A percentile compares a stretch with the other conserved stretches of the same genome.
Evolutionary conservation across 2,329 filamentous ascomycete genomes (phyloP).

Genomic region (Botryotinia globosa): DNA sequence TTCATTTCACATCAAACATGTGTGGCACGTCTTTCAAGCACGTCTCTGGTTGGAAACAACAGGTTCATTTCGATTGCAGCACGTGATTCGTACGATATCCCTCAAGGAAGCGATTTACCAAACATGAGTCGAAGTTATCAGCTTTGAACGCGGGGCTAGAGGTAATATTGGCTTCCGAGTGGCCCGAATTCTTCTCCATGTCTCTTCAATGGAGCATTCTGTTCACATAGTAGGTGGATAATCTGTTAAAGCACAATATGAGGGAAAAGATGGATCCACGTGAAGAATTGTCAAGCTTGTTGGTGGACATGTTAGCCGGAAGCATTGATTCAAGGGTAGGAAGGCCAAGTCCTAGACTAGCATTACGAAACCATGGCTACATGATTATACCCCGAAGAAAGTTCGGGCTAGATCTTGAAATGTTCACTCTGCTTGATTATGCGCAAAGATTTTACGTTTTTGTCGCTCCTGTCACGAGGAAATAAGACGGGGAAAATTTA

Average conservation of each 20-base stretch:
- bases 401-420: slow-evolving; percentile 48
- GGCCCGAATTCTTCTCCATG: slow-evolving; percentile 40
- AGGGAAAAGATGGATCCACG: not conserved
- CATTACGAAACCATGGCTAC: slow-evolving; percentile 45
- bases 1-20: slow-evolving; percentile 41
- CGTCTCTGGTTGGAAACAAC: slow-evolving; percentile 27
- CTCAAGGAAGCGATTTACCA: slow-evolving; percentile 38
- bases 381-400: slow-evolving; percentile 40
- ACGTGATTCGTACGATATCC: slow-evolving; percentile 46
- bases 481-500: slow-evolving; percentile 44
- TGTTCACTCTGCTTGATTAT: slow-evolving; percentile 38
- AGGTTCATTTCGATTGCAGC: slow-evolving; percentile 43
- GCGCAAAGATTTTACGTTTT: slow-evolving; percentile 43
- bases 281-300: slow-evolving; percentile 42
- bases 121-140: slow-evolving; percentile 45
- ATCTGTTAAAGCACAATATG: slow-evolving; percentile 32
- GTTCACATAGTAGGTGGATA: slow-evolving; percentile 31
- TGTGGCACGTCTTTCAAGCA: slow-evolving; percentile 38
- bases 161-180: slow-evolving; percentile 41
- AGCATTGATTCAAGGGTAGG: slow-evolving; percentile 32
- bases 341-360: slow-evolving; percentile 40
- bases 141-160: slow-evolving; percentile 43
- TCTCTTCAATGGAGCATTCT: slow-evolving; percentile 30
- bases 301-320: not conserved
- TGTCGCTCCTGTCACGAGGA: slow-evolving; percentile 39